Base-by-base conservation (phyloP, 208 protist genomes). In the Crithidia acanthocephali region DNA sequence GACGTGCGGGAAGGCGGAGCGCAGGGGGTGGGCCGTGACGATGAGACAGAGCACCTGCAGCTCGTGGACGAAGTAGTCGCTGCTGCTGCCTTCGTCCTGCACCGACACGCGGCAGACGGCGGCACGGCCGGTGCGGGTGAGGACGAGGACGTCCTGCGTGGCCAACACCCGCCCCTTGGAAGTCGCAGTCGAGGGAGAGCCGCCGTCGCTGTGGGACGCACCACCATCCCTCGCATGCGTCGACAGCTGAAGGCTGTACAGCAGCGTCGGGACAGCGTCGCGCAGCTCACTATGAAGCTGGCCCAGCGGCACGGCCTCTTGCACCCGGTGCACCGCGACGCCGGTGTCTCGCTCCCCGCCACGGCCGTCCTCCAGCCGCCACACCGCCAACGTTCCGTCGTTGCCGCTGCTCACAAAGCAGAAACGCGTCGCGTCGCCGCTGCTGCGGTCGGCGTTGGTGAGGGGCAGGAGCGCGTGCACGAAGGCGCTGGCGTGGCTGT, bases 331-430 rank as follows among this genome's bases (percentile, higher is more conserved):
- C 30, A 76, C 51, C 45, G 52, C 52, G 30, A 76, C 65, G 4
- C 48, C 47, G 10, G 27, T 28, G 1, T 44, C 35, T 1, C 25
- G 37, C 44, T 62, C 67, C 9, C 13, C 52, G 7, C 2, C 58
- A 18, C 68, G 62, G 1, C 25, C 50, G 47, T 76, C 63, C 13
- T 69, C 32, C 20, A 77, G 40, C 6, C 57, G 51, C 90, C 90
- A 95, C 44, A 87, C 63, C n/a, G 79, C 75, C 45, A 95, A 72
- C 30, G 70, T 86, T 10, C 90, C 81, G 65, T 95, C 83, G 65
- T 95, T 93, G 40, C 90, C 90, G 59, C 85, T 84, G 58, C 75
- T 85, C 9, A 87, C 50, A 60, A 83, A 76, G 67, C 48, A 81
- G 32, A 50, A 57, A 11, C 45, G 59, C 44, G 42, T 16, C 16